phyloP scores from a whole-genome alignment of 306 rosid species.

The Cucurbita maxima region DNA sequence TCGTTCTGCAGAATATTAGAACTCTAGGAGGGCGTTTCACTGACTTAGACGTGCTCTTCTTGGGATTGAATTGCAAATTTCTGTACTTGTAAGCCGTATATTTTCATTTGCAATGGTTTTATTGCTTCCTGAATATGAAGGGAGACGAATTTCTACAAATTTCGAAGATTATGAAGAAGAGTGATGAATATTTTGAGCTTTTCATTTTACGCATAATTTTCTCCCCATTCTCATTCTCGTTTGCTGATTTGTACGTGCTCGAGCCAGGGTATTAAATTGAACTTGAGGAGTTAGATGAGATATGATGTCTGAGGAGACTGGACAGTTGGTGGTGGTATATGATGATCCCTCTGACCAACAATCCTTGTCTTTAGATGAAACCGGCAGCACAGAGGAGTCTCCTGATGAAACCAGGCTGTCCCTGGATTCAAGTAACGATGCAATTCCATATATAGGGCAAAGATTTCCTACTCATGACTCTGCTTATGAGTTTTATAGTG shows the following conservation, averaged over 20 bases:
- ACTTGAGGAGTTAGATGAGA: slow-evolving; percentile 13
- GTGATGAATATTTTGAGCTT: background rate
- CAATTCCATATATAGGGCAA: slow-evolving; percentile 73
- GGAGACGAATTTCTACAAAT: background rate
- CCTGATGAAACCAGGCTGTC: slow-evolving; percentile 60
- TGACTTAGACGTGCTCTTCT: background rate
- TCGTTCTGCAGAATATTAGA: background rate
- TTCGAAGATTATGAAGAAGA: background rate
- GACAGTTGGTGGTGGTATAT: slow-evolving; percentile 52
- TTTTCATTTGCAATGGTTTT: background rate
- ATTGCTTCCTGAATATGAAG: background rate
- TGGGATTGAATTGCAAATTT: background rate
- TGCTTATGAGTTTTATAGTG: slow-evolving; percentile 77
- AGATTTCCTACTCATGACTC: slow-evolving; percentile 79
- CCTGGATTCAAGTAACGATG: slow-evolving; percentile 41
- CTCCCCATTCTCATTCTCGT: background rate
- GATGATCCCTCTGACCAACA: slow-evolving; percentile 84
- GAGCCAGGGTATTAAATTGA: background rate
- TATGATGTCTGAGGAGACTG: slow-evolving; percentile 68
- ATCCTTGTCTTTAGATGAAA: slow-evolving; percentile 58
- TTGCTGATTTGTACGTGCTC: background rate
- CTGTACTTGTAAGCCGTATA: background rate
- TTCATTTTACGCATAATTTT: background rate
- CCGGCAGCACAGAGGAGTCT: slow-evolving; percentile 87
- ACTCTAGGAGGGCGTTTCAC: background rate